Base-by-base conservation (phyloP, 1,284 basidiomycete genomes). In the Cutaneotrichosporon dermatis region DNA sequence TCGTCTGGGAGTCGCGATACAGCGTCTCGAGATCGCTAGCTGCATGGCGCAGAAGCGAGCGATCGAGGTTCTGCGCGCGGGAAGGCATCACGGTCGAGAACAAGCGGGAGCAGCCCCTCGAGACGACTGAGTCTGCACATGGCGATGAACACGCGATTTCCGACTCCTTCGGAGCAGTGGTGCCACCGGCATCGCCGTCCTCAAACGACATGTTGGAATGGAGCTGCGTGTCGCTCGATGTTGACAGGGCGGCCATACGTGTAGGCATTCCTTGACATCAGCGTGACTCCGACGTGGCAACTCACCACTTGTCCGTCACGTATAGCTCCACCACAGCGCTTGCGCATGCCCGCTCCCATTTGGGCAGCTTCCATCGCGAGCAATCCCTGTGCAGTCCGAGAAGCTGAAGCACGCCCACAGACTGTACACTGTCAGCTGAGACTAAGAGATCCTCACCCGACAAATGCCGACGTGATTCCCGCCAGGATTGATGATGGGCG, bases 361-460 rank as follows among this genome's bases (percentile, higher is more conserved):
- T 46, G 2, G 67, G 67, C 36, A 69, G 51, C 45, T 59, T 61
- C 67, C 67, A 69, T 0, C 51, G 43, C 13, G 66, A 63, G 48
- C 63, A 65, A 54, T 71, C 69, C 4, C 61, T 60, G 43, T 71
- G 63, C 8, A 71, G 57, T 2, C 67, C 69, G 3, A 71, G 50
- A 37, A 71, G 54, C 52, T 63, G 60, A 8, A 60, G 52, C 1
- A 62, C 60, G 1, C 65, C 65, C 6, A 69, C 55, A 2, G 61
- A 57, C 58, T 63, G 48, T 25, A 25, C 25, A 5, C 6, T 34
- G 41, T 53, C 35, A 60, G 57, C 8, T 15, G 11, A 15, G n/a
- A 15, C 34, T 37, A 8, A 2, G 42, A 13, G 9, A 3, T 12
- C 7, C 58, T 57, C 55, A 63, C 65, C 13, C 62, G 46, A n/a